Conservation (phyloP, 768 basidiomycete genomes). For the Daedaleopsis sinensis region DNA sequence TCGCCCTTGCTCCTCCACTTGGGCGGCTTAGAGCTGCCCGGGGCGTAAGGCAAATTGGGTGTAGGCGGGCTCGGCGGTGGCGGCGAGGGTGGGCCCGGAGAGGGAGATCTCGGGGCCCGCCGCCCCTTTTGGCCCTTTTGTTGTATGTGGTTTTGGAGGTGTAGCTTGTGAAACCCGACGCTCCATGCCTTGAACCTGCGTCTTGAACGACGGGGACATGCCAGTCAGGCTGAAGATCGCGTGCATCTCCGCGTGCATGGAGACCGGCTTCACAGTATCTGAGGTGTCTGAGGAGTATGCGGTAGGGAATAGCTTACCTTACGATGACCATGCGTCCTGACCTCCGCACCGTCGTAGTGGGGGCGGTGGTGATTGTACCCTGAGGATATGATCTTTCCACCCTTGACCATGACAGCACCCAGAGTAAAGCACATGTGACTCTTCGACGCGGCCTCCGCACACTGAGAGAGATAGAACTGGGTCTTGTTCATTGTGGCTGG, state of each 20-base stretch:
- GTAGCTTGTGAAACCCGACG: conserved; percentile 31
- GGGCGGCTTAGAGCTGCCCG: conserved; percentile 8
- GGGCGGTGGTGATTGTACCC: conserved; percentile 59
- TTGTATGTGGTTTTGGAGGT: conserved; percentile 24
- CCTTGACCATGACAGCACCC: conserved; percentile 53
- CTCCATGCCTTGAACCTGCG: conserved; percentile 50
- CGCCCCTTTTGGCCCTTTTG: conserved; percentile 27
- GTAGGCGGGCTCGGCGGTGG: not conserved
- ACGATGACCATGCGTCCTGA: conserved; percentile 40
- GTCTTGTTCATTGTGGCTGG: conserved; percentile 45
- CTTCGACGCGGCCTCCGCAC: conserved; percentile 50
- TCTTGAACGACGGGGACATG: conserved; percentile 54
- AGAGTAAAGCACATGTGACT: conserved; percentile 53
- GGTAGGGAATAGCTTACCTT: conserved; percentile 30
- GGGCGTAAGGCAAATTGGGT: not conserved
- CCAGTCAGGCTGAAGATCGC: conserved; percentile 55
- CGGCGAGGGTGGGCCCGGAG: conserved; percentile 15
- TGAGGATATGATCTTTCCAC: conserved; percentile 54
- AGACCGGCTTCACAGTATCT: conserved; percentile 32
- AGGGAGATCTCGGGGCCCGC: conserved; percentile 18
- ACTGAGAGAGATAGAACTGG: conserved; percentile 54
- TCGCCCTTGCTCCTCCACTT: conserved; percentile 17
- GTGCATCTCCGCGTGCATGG: conserved; percentile 68
- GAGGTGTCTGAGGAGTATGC: not conserved
- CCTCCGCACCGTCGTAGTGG: conserved; percentile 52